phyloP scores from a whole-genome alignment of 139 green algal genomes.

The Haematococcus sp. region DNA sequence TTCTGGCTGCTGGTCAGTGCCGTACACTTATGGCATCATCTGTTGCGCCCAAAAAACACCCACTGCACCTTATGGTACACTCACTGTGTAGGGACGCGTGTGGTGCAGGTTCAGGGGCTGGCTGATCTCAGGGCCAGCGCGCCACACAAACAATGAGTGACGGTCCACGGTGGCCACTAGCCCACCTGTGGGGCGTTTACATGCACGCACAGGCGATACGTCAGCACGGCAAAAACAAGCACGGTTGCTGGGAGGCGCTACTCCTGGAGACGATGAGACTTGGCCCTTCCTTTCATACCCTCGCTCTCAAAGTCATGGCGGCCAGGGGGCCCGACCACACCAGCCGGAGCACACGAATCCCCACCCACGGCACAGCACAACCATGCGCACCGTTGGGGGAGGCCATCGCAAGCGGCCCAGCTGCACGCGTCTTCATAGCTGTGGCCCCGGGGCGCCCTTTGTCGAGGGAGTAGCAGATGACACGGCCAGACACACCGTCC shows the following conservation, averaged over 20 bases:
- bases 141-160: slow-evolving; percentile 65
- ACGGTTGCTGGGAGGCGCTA: no score
- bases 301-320: no score
- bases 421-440: slow-evolving; percentile 36
- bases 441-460: slow-evolving; percentile 16
- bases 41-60: not conserved
- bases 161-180: slow-evolving; percentile 53
- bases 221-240: not conserved
- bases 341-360: no score
- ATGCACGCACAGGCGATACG: not conserved
- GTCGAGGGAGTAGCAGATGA: slow-evolving; percentile 29
- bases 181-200: not conserved
- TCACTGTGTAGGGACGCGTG: slow-evolving; percentile 68
- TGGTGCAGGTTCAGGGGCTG: slow-evolving; percentile 61
- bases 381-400: no score
- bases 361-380: no score
- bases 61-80: not conserved
- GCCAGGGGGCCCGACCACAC: no score
- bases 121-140: slow-evolving; percentile 21
- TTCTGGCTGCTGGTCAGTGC: no score
- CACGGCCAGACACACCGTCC: slow-evolving; percentile 3
- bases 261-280: not conserved
- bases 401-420: slow-evolving; percentile 27
- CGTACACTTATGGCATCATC: not conserved
- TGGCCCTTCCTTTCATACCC: not conserved